Percentiles rank a stretch among this genome's conserved stretches.
Evolutionary conservation across 75 land plant species (phyloP).

Genomic region (Chamaecyparis obtusa): DNA sequence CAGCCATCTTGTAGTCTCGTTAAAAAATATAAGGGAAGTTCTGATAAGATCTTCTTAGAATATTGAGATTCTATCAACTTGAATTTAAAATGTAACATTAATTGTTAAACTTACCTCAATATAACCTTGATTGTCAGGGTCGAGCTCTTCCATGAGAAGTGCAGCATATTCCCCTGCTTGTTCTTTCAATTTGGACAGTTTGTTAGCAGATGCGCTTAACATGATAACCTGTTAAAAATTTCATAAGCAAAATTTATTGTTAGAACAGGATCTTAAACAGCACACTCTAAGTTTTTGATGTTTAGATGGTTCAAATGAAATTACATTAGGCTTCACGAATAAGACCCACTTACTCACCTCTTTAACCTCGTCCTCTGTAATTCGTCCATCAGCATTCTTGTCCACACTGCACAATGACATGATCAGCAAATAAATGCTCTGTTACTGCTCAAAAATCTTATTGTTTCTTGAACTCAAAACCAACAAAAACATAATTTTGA

Average conservation of each 20-base stretch:
- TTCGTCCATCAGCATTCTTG: slow-evolving; percentile 41
- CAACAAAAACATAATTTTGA: no score
- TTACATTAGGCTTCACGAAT: no score
- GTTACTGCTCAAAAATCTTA: not conserved
- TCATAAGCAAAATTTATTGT: not conserved
- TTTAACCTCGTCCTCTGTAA: slow-evolving; percentile 42
- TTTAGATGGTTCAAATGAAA: no score
- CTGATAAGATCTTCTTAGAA: no score
- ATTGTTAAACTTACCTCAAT: slow-evolving; percentile 55
- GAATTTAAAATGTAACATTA: no score
- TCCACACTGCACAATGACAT: slow-evolving; percentile 25
- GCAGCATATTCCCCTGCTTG: slow-evolving; percentile 87
- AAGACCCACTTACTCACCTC: slow-evolving; percentile 14
- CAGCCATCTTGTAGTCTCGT: no score
- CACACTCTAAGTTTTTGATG: no score
- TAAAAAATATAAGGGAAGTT: no score
- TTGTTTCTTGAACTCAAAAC: not conserved
- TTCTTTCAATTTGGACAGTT: slow-evolving; percentile 23
- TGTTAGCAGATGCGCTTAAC: slow-evolving; percentile 85
- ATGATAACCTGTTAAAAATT: slow-evolving; percentile 50
- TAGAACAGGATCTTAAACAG: not conserved
- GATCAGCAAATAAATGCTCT: not conserved
- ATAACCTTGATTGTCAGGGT: slow-evolving; percentile 72
- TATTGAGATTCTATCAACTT: no score
- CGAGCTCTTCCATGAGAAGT: slow-evolving; percentile 86